These are phyloP conservation scores for Daldinia concentrica DNA, from an alignment of 495 filamentous ascomycete genomes.

Conservation along the genomic window DNA sequence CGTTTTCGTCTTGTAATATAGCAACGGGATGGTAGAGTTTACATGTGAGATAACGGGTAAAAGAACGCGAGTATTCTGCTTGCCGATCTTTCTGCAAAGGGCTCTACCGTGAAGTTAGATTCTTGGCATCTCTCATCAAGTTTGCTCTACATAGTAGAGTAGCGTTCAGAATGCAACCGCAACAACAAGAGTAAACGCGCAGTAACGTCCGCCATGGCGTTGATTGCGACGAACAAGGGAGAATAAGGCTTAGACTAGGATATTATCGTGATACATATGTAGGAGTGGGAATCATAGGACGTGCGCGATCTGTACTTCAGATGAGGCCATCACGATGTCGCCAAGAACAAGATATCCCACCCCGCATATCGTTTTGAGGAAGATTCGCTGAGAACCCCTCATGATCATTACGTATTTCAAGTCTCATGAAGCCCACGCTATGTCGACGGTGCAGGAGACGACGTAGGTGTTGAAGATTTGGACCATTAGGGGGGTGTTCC, in stretches of 20 bases:
- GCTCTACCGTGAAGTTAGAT: constrained; percentile 9
- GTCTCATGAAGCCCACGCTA: constrained; percentile 16
- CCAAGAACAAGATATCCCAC: constrained; percentile 24
- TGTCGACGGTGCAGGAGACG: not conserved
- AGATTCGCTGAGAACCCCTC: constrained; percentile 11
- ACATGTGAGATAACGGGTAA: not conserved
- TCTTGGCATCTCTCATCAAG: constrained; percentile 7
- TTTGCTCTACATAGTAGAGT: not conserved
- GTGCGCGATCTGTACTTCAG: constrained; percentile 16
- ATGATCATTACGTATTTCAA: constrained; percentile 13
- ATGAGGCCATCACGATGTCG: constrained; percentile 36
- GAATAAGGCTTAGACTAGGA: not conserved
- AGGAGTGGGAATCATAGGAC: constrained; percentile 10
- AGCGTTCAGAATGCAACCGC: not conserved
- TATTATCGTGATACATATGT: not conserved
- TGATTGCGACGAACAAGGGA: not conserved
- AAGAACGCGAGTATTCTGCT: constrained; percentile 10
- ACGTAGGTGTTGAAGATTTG: not conserved
- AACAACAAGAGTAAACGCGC: not conserved
- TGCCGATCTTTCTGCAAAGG: constrained; percentile 21
- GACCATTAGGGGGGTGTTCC: constrained; percentile 21
- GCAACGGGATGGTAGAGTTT: constrained; percentile 9
- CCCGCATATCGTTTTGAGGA: constrained; percentile 19
- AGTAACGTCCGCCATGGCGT: not conserved
- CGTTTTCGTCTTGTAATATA: constrained; percentile 30